phyloP scores from a whole-genome alignment of 2,329 filamentous ascomycete genomes.

The Sporothrix pseudoabietina region DNA sequence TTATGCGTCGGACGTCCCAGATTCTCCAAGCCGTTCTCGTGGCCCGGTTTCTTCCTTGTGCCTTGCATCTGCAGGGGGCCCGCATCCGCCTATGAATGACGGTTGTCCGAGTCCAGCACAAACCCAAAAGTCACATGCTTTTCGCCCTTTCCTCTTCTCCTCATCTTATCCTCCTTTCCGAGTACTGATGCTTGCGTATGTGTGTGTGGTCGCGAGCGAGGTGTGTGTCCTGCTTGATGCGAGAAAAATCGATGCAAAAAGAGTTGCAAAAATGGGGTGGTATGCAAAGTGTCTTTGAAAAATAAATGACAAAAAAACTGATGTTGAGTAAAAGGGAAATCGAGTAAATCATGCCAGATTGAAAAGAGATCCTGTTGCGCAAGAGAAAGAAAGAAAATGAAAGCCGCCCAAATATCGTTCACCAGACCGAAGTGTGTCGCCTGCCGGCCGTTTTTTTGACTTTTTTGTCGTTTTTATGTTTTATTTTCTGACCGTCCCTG shows the following conservation, averaged over 20 bases:
- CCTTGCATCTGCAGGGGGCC: constrained; percentile 6
- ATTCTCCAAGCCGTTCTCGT: background rate
- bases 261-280: background rate
- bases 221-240: background rate
- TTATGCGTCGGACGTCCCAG: background rate
- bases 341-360: constrained; percentile 13
- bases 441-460: background rate
- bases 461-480: background rate
- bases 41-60: constrained; percentile 4
- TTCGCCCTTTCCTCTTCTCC: background rate
- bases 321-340: background rate
- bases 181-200: background rate
- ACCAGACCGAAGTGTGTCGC: background rate
- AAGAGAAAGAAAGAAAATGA: background rate
- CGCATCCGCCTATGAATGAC: background rate
- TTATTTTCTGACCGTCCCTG: background rate
- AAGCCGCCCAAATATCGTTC: constrained; percentile 14
- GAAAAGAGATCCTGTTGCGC: constrained; percentile 5
- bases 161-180: background rate
- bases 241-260: background rate
- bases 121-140: constrained; percentile 9
- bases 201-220: background rate
- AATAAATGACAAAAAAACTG: background rate
- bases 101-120: background rate
- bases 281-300: constrained; percentile 1